A percentile compares a stretch with the other conserved stretches of the same genome.
phyloP scores from a whole-genome alignment of 2,329 filamentous ascomycete genomes.

The Dactylellina parvicollis region DNA sequence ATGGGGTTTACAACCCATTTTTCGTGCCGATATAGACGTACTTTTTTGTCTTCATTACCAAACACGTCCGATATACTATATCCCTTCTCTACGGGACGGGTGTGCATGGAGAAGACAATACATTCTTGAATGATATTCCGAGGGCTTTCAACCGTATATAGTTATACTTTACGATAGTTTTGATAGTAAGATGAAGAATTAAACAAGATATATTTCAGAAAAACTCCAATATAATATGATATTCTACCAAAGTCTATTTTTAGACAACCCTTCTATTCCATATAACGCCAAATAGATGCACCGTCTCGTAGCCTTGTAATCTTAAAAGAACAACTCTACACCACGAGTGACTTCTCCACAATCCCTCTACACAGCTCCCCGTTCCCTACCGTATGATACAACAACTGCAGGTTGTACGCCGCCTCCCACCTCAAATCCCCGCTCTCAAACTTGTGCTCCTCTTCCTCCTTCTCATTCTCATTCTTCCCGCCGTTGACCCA shows the following conservation, averaged over 20 bases:
- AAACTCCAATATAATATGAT: background rate
- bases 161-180: background rate
- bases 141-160: background rate
- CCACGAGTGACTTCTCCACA: constrained; percentile 63
- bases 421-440: constrained; percentile 73
- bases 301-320: background rate
- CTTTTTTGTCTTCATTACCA: constrained; percentile 70
- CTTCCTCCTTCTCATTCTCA: constrained; percentile 61
- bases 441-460: constrained; percentile 60
- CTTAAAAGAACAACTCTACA: constrained; percentile 16
- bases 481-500: constrained; percentile 56
- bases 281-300: constrained; percentile 4
- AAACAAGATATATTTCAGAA: background rate
- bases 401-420: constrained; percentile 76
- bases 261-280: background rate
- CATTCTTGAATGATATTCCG: constrained; percentile 60
- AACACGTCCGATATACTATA: constrained; percentile 66
- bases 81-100: constrained; percentile 66
- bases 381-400: constrained; percentile 74
- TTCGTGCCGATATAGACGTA: constrained; percentile 65
- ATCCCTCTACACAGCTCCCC: constrained; percentile 69
- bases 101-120: constrained; percentile 74
- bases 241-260: background rate
- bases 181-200: background rate
- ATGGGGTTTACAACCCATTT: constrained; percentile 58